Percentiles rank a stretch among this genome's conserved stretches.
phyloP scores from a whole-genome alignment of 768 basidiomycete species.

The Ephemerocybe angulata region DNA sequence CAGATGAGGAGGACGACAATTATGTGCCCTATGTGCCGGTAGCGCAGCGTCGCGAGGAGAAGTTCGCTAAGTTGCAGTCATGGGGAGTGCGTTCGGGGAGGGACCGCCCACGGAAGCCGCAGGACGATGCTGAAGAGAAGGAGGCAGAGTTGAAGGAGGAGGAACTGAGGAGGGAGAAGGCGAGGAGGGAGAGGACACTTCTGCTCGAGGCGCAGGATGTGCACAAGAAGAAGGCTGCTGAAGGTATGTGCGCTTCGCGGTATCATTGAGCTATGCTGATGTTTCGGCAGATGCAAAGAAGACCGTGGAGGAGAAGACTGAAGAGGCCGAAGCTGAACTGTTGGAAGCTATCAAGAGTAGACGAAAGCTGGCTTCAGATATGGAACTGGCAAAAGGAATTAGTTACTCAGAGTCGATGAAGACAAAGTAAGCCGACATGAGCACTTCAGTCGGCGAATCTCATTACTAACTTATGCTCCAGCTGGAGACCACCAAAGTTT shows the following conservation, averaged over 20 bases:
- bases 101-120: conserved; percentile 41
- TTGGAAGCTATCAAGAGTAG: conserved; percentile 88
- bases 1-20: conserved; percentile 59
- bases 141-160: conserved; percentile 80
- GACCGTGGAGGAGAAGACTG: conserved; percentile 77
- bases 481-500: conserved; percentile 87
- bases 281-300: conserved; percentile 69
- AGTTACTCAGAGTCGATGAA: conserved; percentile 82
- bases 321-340: conserved; percentile 88
- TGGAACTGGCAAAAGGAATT: conserved; percentile 92
- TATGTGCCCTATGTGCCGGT: conserved; percentile 90
- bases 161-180: conserved; percentile 67
- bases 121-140: conserved; percentile 65
- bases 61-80: conserved; percentile 70
- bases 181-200: conserved; percentile 81
- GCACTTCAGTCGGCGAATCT: conserved; percentile 1
- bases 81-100: conserved; percentile 55
- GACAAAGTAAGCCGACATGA: conserved; percentile 55
- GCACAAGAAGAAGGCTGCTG: conserved; percentile 73
- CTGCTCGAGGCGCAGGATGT: conserved; percentile 95
- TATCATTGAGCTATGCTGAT: conserved; percentile 4
- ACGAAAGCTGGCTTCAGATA: conserved; percentile 86
- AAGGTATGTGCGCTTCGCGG: conserved; percentile 59
- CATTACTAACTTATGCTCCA: conserved; percentile 26
- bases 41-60: conserved; percentile 76